Conservation (phyloP, 2,329 filamentous ascomycete genomes). For the Penicillium janthinellum region DNA sequence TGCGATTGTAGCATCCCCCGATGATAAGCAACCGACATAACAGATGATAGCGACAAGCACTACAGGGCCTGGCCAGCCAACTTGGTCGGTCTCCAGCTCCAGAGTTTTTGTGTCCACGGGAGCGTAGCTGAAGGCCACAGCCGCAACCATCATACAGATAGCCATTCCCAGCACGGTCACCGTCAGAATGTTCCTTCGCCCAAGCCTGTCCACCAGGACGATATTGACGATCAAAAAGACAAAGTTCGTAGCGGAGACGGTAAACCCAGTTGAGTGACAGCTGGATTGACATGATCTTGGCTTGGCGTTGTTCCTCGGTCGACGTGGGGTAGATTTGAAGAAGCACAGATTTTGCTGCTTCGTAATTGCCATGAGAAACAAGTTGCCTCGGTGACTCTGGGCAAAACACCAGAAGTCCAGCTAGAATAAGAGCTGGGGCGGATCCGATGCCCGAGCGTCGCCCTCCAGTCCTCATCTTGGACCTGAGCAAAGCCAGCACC, state of each 20-base stretch:
- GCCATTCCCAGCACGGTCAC: constrained; percentile 50
- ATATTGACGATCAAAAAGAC: constrained; percentile 53
- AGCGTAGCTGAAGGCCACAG: constrained; percentile 51
- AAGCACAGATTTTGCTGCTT: constrained; percentile 49
- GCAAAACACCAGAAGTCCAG: constrained; percentile 48
- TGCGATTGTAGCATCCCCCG: constrained; percentile 50
- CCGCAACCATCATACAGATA: constrained; percentile 42
- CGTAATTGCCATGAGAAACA: constrained; percentile 45
- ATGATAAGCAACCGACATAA: constrained; percentile 49
- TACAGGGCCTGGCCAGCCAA: constrained; percentile 40
- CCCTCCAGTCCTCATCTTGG: constrained; percentile 50
- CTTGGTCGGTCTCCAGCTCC: constrained; percentile 36
- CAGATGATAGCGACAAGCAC: constrained; percentile 49
- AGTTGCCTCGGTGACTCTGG: constrained; percentile 55
- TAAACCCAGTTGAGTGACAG: constrained; percentile 44
- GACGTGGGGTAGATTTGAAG: no score
- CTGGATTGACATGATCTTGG: constrained; percentile 50
- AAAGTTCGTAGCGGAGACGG: constrained; percentile 42
- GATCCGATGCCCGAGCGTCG: constrained; percentile 52
- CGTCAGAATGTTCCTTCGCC: constrained; percentile 48
- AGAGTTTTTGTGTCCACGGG: constrained; percentile 47
- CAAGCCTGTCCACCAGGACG: constrained; percentile 48
- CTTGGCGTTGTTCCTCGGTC: no score
- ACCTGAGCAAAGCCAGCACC: constrained; percentile 46
- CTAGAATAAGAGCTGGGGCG: constrained; percentile 50